These are phyloP conservation scores for Rhodamnia argentea DNA, from an alignment of 345 rosid species.

Conservation along the genomic window DNA sequence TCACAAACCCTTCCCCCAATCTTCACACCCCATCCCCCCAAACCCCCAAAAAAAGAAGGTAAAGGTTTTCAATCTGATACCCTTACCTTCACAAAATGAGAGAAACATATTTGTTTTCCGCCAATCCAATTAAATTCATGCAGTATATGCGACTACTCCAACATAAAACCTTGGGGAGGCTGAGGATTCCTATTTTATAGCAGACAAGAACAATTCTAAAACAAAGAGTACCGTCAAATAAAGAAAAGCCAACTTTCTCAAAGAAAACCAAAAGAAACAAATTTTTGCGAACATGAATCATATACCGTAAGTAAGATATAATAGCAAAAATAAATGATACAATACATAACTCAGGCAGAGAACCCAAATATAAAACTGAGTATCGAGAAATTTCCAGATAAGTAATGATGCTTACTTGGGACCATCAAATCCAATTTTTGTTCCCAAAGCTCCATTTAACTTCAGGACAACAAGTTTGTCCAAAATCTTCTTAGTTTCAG, in stretches of 20 bases:
- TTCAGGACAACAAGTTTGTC: conserved; percentile 51
- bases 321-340: neutral
- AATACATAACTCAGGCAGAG: neutral
- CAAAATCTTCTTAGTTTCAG: conserved; percentile 28
- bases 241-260: neutral
- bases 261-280: neutral
- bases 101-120: neutral
- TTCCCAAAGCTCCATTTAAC: conserved; percentile 26
- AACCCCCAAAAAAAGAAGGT: neutral
- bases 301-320: neutral
- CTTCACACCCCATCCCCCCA: neutral
- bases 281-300: neutral
- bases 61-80: neutral
- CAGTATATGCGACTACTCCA: neutral
- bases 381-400: neutral
- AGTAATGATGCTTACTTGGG: conserved; percentile 29
- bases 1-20: neutral
- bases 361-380: neutral
- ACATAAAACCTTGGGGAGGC: neutral
- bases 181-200: neutral
- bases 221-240: neutral
- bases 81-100: neutral
- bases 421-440: conserved; percentile 29
- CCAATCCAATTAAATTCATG: neutral
- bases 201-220: neutral